Evolutionary conservation across 1,139 yeast species (phyloP).

Genomic region (Blastobotrys malaysiensis): DNA sequence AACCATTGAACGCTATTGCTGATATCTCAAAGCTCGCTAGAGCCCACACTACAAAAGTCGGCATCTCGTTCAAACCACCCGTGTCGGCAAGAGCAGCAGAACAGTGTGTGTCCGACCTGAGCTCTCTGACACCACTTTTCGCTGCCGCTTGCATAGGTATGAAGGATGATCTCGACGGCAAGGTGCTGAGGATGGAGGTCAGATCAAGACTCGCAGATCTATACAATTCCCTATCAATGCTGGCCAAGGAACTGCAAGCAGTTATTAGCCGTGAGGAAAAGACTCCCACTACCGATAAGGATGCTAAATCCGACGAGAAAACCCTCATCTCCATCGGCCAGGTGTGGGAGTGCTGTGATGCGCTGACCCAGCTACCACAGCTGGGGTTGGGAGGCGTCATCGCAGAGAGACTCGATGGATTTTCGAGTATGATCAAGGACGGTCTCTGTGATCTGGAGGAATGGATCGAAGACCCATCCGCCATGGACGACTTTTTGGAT

Average conservation of each 20-base stretch:
- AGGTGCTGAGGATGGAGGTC: constrained; percentile 11
- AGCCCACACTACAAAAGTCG: constrained; percentile 76
- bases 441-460: constrained; percentile 46
- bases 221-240: constrained; percentile 6
- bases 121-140: constrained; percentile 32
- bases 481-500: constrained; percentile 23
- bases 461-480: constrained; percentile 42
- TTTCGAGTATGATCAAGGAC: constrained; percentile 40
- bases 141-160: constrained; percentile 17
- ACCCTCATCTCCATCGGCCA: constrained; percentile 40
- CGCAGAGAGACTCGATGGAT: constrained; percentile 35
- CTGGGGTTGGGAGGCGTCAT: constrained; percentile 40
- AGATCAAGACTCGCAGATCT: constrained; percentile 7
- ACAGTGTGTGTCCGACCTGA: constrained; percentile 47
- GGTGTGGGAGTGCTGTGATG: constrained; percentile 44
- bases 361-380: constrained; percentile 29
- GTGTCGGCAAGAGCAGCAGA: constrained; percentile 47
- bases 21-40: constrained; percentile 57
- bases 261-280: constrained; percentile 10
- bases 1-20: constrained; percentile 44
- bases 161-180: constrained; percentile 14
- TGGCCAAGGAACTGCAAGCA: constrained; percentile 11
- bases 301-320: constrained; percentile 4
- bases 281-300: neutral
- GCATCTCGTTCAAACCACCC: constrained; percentile 67